Conservation (phyloP, 2,329 filamentous ascomycete species). For the Xenoacremonium recifei region DNA sequence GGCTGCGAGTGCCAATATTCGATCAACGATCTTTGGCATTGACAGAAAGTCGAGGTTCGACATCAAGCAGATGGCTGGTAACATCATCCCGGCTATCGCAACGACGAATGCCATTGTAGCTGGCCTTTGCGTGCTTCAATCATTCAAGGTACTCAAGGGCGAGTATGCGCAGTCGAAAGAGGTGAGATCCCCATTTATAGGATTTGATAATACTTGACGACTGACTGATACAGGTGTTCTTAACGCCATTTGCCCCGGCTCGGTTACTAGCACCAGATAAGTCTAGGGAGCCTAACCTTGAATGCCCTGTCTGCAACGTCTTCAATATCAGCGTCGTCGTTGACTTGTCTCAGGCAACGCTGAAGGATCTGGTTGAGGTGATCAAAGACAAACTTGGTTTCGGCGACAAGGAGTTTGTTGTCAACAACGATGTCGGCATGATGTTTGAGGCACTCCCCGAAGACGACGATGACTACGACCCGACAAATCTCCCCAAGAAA, state of each 20-base stretch:
- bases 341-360: slow-evolving; percentile 69
- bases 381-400: slow-evolving; percentile 72
- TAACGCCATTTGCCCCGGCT: slow-evolving; percentile 65
- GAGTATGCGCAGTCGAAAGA: slow-evolving; percentile 73
- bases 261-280: slow-evolving; percentile 59
- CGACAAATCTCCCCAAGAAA: slow-evolving; percentile 80
- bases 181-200: slow-evolving; percentile 41
- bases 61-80: slow-evolving; percentile 98
- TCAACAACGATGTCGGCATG: slow-evolving; percentile 72
- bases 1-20: slow-evolving; percentile 82
- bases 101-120: slow-evolving; percentile 98
- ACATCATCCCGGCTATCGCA: slow-evolving; percentile 97
- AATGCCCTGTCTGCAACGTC: slow-evolving; percentile 81
- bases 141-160: slow-evolving; percentile 82
- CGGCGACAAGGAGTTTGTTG: slow-evolving; percentile 71
- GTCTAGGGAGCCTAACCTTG: slow-evolving; percentile 66
- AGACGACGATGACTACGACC: slow-evolving; percentile 63
- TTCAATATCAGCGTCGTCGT: slow-evolving; percentile 66
- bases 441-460: slow-evolving; percentile 54
- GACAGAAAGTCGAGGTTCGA: slow-evolving; percentile 89
- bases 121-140: slow-evolving; percentile 85
- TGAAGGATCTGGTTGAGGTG: slow-evolving; percentile 78
- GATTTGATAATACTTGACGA: background rate
- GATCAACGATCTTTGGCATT: slow-evolving; percentile 86
- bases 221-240: slow-evolving; percentile 59